Evolutionary conservation across 441 rosid genomes (phyloP), one percentile per base, ranked within the genome.

Genomic region (Adansonia grandidieri): DNA sequence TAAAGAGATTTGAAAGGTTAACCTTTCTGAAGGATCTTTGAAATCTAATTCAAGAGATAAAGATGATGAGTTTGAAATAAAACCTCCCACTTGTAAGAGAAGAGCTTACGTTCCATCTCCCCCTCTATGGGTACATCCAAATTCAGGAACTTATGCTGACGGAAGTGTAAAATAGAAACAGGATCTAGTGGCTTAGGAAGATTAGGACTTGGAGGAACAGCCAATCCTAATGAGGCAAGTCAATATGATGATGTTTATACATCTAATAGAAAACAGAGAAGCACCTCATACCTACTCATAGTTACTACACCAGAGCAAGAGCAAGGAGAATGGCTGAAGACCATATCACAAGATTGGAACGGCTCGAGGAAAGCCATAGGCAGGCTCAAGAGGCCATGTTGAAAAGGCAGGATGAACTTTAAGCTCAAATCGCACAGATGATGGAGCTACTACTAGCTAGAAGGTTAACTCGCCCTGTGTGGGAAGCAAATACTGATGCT

Each of bases 21-120:
- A 91, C 82, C 99, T 98, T 61, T 90, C 91, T 53, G 97, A 93
- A 83, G 97, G 96, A 69, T 92, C 90, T 11, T 84, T 88, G 89
- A 90, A 86, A 53, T 83, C 93, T 53, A 88, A 86, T 65, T 84
- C 88, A 5, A 84, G 83, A 68, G 90, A 88, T 51, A 97, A 92
- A 74, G 94, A 89, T 56, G 92, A 90, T 6, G 93, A 90, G 40
- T 87, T 89, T 11, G 93, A 90, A 79, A 86, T 92, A 82, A 95
- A 87, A 37, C 79, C 89, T 78, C 91, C 89, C 19, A 78, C 83
- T 62, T 92, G 97, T n/a, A 93, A 92, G 80, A 97, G 97, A 80
- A 98, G 99, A 78, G 98, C 95, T 11, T 92, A 97, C 86, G 92
- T 92, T 74, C 99, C 99, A 48, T 98, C 99, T 50, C 86, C 89